These are phyloP conservation scores for Coprinopsis cinerea DNA, from an alignment of 768 basidiomycete species.

Conservation along the genomic window DNA sequence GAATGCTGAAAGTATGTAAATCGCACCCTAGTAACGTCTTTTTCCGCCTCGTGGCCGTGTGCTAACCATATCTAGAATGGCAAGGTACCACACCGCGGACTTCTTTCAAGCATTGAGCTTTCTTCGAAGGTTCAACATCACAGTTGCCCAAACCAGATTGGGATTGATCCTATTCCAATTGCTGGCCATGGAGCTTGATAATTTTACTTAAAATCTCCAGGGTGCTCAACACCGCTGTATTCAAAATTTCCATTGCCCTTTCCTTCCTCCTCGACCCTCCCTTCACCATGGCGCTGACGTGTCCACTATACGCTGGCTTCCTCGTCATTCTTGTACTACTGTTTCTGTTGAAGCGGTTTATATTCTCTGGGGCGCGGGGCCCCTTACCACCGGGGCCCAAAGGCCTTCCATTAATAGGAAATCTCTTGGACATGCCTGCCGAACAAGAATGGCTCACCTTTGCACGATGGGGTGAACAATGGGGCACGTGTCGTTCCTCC, in stretches of 20 bases:
- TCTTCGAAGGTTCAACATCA: conserved; percentile 27
- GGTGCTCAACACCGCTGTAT: conserved; percentile 6
- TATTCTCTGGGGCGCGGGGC: conserved; percentile 16
- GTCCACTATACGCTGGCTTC: conserved; percentile 22
- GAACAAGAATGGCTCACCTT: conserved; percentile 48
- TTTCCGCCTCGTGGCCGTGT: conserved; percentile 31
- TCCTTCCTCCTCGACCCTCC: conserved; percentile 15
- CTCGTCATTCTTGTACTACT: conserved; percentile 29
- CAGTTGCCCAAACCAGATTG: conserved; percentile 29
- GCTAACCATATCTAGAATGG: conserved; percentile 18
- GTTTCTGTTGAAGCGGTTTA: conserved; percentile 28
- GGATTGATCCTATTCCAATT: conserved; percentile 29
- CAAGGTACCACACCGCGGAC: conserved; percentile 35
- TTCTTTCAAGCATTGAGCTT: conserved; percentile 28
- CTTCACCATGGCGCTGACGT: conserved; percentile 23
- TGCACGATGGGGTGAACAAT: conserved; percentile 45
- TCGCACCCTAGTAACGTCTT: conserved; percentile 24
- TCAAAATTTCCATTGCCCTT: conserved; percentile 21
- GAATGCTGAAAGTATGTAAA: conserved; percentile 6
- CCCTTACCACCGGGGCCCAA: conserved; percentile 47
- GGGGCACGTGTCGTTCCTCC: conserved; percentile 29
- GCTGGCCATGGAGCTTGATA: conserved; percentile 22
- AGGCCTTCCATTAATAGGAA: conserved; percentile 50
- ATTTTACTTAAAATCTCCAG: conserved; percentile 30
- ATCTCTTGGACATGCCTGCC: conserved; percentile 45